Conservation (phyloP, 1,284 basidiomycete species). For the Ganoderma leucocontextum region DNA sequence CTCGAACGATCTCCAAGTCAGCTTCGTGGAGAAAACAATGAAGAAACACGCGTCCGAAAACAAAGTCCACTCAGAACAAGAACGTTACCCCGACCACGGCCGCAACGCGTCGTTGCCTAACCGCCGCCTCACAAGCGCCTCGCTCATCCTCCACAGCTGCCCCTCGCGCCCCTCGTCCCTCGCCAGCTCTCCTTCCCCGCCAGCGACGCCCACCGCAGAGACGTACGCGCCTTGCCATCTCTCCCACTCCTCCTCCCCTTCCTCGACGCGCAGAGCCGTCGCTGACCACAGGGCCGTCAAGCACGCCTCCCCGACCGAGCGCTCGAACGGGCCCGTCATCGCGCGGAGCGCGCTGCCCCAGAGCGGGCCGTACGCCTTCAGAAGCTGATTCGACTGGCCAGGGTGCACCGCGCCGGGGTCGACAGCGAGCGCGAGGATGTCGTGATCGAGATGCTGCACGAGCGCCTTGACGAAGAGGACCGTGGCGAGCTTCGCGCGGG, state of each 20-base stretch:
- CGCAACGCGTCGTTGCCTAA: conserved; percentile 45
- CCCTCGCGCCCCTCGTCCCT: conserved; percentile 46
- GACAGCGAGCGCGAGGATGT: conserved; percentile 48
- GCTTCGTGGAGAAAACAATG: not conserved
- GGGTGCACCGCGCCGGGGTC: conserved; percentile 54
- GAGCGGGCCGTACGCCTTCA: conserved; percentile 47
- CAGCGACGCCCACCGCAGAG: conserved; percentile 45
- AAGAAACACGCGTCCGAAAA: not conserved
- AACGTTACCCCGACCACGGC: conserved; percentile 28
- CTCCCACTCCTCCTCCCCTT: conserved; percentile 41
- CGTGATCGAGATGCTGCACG: conserved; percentile 42
- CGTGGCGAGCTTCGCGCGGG: conserved; percentile 53
- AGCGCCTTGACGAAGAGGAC: conserved; percentile 52
- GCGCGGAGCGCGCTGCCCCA: conserved; percentile 46
- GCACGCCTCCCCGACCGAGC: conserved; percentile 47
- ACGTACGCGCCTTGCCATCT: conserved; percentile 50
- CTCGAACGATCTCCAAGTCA: not conserved
- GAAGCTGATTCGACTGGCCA: conserved; percentile 52
- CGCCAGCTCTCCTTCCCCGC: conserved; percentile 48
- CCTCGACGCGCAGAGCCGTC: conserved; percentile 41
- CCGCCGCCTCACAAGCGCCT: conserved; percentile 45
- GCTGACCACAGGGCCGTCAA: conserved; percentile 47
- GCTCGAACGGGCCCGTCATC: conserved; percentile 46
- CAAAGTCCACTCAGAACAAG: not conserved
- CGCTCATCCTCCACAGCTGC: conserved; percentile 50